Evolutionary conservation across 164 flowering plant genomes (phyloP).

Genomic region (Tetrastigma voinierianum): DNA sequence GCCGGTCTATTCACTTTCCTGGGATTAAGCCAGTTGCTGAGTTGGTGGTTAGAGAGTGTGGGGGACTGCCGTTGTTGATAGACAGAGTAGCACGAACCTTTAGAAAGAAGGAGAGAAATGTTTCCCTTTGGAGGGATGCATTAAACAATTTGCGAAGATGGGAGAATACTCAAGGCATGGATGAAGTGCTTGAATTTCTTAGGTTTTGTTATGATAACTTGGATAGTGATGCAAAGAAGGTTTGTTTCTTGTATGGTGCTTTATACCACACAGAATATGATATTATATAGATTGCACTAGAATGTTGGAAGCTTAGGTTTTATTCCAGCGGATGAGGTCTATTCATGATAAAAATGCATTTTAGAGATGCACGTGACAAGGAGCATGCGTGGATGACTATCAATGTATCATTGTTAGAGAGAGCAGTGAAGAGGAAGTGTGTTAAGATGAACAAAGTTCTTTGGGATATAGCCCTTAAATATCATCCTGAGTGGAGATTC

Average conservation of each 20-base stretch:
- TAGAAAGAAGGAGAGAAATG: neutral
- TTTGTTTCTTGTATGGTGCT: conserved; percentile 10
- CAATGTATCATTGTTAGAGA: neutral
- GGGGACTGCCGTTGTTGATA: conserved; percentile 9
- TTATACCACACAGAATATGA: conserved; percentile 8
- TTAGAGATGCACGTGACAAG: neutral
- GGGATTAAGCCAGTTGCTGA: conserved; percentile 6
- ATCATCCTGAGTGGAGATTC: neutral
- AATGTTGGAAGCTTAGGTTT: conserved; percentile 16
- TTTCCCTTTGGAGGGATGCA: conserved; percentile 7
- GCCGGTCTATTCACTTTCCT: neutral
- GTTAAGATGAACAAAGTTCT: neutral
- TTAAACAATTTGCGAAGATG: neutral
- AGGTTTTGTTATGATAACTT: conserved; percentile 7
- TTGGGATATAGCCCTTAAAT: neutral
- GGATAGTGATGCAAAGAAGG: neutral
- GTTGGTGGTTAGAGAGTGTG: neutral
- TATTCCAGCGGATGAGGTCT: too few relatives aligned
- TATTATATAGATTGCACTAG: conserved; percentile 1
- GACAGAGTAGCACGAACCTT: conserved; percentile 7
- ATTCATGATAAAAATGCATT: neutral
- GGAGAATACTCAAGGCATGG: conserved; percentile 10
- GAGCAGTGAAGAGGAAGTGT: neutral
- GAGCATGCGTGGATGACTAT: neutral
- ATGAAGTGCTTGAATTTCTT: conserved; percentile 6